Conservation (phyloP, 495 filamentous ascomycete species). For the Haplographium delicatum region DNA sequence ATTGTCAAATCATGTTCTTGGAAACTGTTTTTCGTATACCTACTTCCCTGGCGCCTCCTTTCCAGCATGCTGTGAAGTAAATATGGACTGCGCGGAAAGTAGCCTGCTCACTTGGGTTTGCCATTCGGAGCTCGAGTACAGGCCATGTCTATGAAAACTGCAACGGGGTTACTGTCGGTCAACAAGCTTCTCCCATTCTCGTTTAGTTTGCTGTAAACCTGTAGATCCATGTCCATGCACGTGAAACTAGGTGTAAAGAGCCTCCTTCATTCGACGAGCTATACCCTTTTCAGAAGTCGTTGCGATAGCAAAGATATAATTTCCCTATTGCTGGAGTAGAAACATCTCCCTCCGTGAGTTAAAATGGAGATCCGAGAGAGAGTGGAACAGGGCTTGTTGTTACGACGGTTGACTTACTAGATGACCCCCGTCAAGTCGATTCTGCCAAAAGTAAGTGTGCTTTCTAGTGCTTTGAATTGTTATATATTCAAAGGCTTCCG, state of each 20-base stretch:
- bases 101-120: no score
- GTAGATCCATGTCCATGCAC: background rate
- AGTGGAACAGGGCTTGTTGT: background rate
- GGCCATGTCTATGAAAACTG: no score
- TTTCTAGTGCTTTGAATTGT: background rate
- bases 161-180: no score
- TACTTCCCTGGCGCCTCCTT: background rate
- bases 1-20: background rate
- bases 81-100: no score
- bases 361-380: background rate
- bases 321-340: background rate
- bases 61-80: no score
- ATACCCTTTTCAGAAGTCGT: constrained; percentile 3
- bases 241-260: background rate
- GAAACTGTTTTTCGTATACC: background rate
- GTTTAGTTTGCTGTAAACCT: no score
- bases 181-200: no score
- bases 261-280: background rate
- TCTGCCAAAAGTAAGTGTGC: background rate
- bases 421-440: background rate
- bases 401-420: background rate
- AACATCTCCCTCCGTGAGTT: background rate
- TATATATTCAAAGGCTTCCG: constrained; percentile 2
- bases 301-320: constrained; percentile 4
- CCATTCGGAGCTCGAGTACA: no score